Evolutionary conservation across 768 basidiomycete genomes (phyloP), one percentile per base, ranked within the genome.

Genomic region (Hygrophoropsis aurantiaca): DNA sequence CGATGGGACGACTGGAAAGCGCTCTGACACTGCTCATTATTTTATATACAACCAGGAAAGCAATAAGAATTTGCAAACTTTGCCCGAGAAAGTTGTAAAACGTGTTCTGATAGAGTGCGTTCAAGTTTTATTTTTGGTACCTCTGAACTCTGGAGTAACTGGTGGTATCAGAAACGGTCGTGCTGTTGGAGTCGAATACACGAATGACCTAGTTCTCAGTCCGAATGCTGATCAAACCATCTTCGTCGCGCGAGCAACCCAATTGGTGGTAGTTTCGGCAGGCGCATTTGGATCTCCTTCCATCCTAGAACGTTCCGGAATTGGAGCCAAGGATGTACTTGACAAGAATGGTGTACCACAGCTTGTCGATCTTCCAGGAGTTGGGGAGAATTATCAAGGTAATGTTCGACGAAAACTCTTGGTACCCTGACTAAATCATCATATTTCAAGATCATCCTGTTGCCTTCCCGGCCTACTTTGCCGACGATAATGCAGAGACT

Each of bases 371-470:
- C 75, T 90, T 11, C 85, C 87, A 1, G 84, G 84, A 15, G 87
- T 91, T 1, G 88, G 88, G 16, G 82, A 85, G 55, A 78, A 87
- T 53, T 80, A 78, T 46, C 71, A 74, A 62, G 80, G 80, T 77
- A 42, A 58, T 44, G n/a, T 20, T 32, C 9, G 15, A 4, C 9
- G 27, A 30, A 30, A 30, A 13, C 33, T 1, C 21, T 20, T 15
- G 25, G 30, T 19, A n/a, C 38, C 13, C 7, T 11, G n/a, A 6
- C 38, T 11, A 18, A 11, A 20, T 8, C 25, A 20, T 5, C 8
- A 20, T 15, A 11, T 8, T 19, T 21, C 30, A 69, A n/a, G 46
- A 73, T 68, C 68, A 70, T 45, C 60, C 59, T 15, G 51, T 61
- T 3, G 42, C 56, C 1, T 55, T 65, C 18, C 41, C 47, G 7